Evolutionary conservation across 148 eudicot genomes (phyloP), one percentile per base, ranked within the genome.

Genomic region (Rheum nobile): DNA sequence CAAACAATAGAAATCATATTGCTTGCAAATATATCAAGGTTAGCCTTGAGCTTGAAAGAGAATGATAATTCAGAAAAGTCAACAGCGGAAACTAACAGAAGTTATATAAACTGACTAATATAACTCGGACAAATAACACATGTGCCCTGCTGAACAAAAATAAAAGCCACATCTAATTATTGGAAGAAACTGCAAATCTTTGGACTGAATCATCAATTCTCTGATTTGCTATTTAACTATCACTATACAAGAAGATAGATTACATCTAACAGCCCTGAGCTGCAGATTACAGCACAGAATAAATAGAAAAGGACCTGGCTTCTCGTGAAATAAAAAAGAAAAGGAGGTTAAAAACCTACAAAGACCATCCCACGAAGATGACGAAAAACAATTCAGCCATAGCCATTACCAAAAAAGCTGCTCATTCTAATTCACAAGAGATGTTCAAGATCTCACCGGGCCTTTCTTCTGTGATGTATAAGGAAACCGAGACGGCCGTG

Each of bases 381-480:
- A 59, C 35, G 1, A 59, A 59, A 29, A 61, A 4, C 67, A 61
- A 61, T 57, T 57, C 17, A 61, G 67, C n/a, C 26, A 21, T 52
- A 46, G 0, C 9, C n/a, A 5, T 6, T 3, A 26, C 24, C 8
- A 22, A 24, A 12, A 12, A 17, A 65, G n/a, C 14, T 16, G 39
- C 38, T 32, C 69, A 63, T 63, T 59, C 67, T 59, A 59, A 24
- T 59, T 63, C 69, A 16, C 69, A 63, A 63, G 17, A 31, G 70
- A 65, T 32, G 70, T 31, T 65, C 34, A 65, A 32, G 39, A 77
- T 69, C 88, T 93, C 88, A 89, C 91, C 90, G 84, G 65, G 73
- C 79, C 38, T 86, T 83, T 94, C 88, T 77, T 94, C 72, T 79
- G 87, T 31, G 88, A 85, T 78, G 82, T 94, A 41, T 44, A 78